A percentile compares a stretch with the other conserved stretches of the same genome.
Evolutionary conservation across 495 filamentous ascomycete genomes (phyloP).

Genomic region (Xylaria scruposa): DNA sequence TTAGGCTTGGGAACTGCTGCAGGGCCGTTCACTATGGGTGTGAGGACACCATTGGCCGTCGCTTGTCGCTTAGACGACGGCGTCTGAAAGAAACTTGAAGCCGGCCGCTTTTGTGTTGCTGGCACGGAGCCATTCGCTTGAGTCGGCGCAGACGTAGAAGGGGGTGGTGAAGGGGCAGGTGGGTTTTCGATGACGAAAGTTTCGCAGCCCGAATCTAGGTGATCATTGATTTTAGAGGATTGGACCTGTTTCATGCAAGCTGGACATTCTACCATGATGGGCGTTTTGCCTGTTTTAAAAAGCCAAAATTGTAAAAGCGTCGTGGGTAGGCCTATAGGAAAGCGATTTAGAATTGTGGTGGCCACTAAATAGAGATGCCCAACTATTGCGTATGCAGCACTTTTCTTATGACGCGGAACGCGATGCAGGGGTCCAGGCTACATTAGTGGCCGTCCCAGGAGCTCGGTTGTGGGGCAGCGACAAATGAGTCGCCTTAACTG

Average conservation of each 20-base stretch:
- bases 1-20: slow-evolving; percentile 31
- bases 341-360: neutral
- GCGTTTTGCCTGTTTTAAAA: neutral
- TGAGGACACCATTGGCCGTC: slow-evolving; percentile 32
- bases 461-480: neutral
- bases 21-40: slow-evolving; percentile 38
- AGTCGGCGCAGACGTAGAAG: slow-evolving; percentile 34
- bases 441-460: slow-evolving; percentile 11
- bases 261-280: slow-evolving; percentile 81
- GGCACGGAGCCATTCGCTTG: slow-evolving; percentile 55
- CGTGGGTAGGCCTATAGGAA: neutral
- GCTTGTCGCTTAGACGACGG: slow-evolving; percentile 63
- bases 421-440: slow-evolving; percentile 9
- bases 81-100: slow-evolving; percentile 80
- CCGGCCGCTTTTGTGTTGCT: slow-evolving; percentile 55
- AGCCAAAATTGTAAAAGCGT: slow-evolving; percentile 1
- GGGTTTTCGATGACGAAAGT: slow-evolving; percentile 59
- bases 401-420: slow-evolving; percentile 16
- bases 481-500: no score
- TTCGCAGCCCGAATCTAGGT: slow-evolving; percentile 86
- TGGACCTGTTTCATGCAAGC: slow-evolving; percentile 82
- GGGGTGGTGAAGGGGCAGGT: slow-evolving; percentile 30
- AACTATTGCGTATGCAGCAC: neutral
- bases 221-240: slow-evolving; percentile 80
- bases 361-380: neutral